Evolutionary conservation across 1,284 basidiomycete genomes (phyloP), one percentile per base, ranked within the genome.

Genomic region (Ustilago tritici): DNA sequence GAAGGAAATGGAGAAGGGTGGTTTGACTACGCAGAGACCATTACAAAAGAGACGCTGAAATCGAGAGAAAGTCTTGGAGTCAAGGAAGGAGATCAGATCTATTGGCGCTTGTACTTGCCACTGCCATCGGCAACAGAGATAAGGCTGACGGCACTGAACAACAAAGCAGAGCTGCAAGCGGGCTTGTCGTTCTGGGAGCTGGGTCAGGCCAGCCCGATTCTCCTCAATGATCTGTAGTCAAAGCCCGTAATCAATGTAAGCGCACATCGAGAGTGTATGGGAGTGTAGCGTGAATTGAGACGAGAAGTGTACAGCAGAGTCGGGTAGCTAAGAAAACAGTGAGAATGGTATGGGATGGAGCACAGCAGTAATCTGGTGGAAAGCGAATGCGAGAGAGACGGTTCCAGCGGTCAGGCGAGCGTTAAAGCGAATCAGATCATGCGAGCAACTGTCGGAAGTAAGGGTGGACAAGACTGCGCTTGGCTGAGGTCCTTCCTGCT

Each of bases 401-500:
- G 15, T 17, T 38, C 12, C 40, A 19, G 54, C 31, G 28, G 15
- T n/a, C 23, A 28, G 23, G 23, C 23, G 23, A 34, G 52, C 23
- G 34, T 31, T 17, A 35, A 14, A 23, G 50, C 15, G 31, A 31
- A 34, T 35, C 17, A 8, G 11, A 28, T 64, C 35, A 77, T 35
- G 64, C 64, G 8, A 77, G 65, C 28, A 73, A 61, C 47, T 59
- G 65, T 19, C 65, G 58, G 50, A 78, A 78, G 61, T 78, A 78
- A 19, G 71, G 76, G 28, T 78, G 76, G 17, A 61, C 53, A 17
- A 78, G 57, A 57, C 76, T 74, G 19, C 76, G 55, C 54, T 78
- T 78, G 17, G 76, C 76, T 8, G 67, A 70, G 8, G 98, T 95
- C 64, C 96, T 92, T 86, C 93, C 93, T 38, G 95, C 92, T 0